Base-by-base conservation (phyloP, 192 early-diverging fungal species). In the Umbelopsis sp. region DNA sequence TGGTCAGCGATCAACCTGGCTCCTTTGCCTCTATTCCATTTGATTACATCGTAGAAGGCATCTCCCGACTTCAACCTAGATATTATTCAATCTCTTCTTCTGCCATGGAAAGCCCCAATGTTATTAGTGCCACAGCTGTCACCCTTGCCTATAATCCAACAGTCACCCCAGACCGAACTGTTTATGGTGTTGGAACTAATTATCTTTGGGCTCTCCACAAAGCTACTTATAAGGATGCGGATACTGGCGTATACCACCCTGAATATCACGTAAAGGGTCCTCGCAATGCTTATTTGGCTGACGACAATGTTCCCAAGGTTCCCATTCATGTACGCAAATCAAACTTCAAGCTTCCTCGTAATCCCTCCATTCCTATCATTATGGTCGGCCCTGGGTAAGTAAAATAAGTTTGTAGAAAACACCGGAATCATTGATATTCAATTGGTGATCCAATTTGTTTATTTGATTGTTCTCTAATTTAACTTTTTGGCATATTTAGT, bases 81-180 rank as follows among this genome's bases (percentile, higher is more conserved):
- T 95, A 97, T 81, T 99, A 99, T 78, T 97, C 95, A 46, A 98
- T 99, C 48, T 97, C 95, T n/a, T 96, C 95, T 12, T 93, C 93
- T 16, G 82, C 93, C 50, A 91, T 88, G 67, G 87, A 89, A 35
- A 76, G 86, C 46, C 94, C 95, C 23, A 89, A 84, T n/a, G 74
- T 78, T 13, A 91, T 95, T 47, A 82, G 86, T 65, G 83, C 97
- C 66, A 99, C 98, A 20, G 95, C 94, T 7, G 91, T 97, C 46
- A 91, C 95, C 69, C 83, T 98, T 35, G 85, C 91, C 25, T 98
- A 96, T 79, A 82, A 83, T n/a, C 82, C 92, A 12, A 64, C 67
- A 22, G 47, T 74, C 6, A 61, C 65, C 20, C 82, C 78, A 50
- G 82, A 74, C 12, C 84, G 80, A 66, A 88, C 74, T 51, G 91